Percentiles rank a stretch among this genome's conserved stretches.
Conservation (phyloP, 2,329 filamentous ascomycete genomes). For the Penicillium thymicola region DNA sequence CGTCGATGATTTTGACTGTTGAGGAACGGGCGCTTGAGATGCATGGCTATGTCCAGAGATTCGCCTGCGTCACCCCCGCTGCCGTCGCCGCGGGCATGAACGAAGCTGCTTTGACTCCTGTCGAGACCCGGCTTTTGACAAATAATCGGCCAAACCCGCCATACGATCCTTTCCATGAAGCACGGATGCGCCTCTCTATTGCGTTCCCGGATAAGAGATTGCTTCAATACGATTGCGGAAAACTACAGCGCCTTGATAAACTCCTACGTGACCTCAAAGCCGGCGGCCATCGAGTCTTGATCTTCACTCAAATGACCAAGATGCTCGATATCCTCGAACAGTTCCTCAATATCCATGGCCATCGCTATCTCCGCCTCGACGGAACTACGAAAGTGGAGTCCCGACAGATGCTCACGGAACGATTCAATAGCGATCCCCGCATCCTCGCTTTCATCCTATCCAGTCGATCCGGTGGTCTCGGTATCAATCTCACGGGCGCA, state of each 20-base stretch:
- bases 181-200: constrained; percentile 87
- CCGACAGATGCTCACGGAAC: constrained; percentile 88
- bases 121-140: constrained; percentile 49
- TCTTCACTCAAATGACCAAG: constrained; percentile 99
- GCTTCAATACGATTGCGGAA: constrained; percentile 97
- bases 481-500: constrained; percentile 93
- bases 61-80: constrained; percentile 86
- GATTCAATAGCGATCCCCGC: constrained; percentile 91
- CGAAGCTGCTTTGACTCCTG: constrained; percentile 63
- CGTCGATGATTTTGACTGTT: constrained; percentile 67
- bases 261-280: constrained; percentile 82
- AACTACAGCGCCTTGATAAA: constrained; percentile 84
- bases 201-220: constrained; percentile 95
- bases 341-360: constrained; percentile 95
- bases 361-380: constrained; percentile 93
- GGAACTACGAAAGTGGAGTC: constrained; percentile 96
- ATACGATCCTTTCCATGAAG: constrained; percentile 85
- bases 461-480: constrained; percentile 86
- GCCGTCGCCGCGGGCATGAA: constrained; percentile 78
- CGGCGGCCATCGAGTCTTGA: constrained; percentile 87
- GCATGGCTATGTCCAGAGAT: constrained; percentile 76
- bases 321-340: constrained; percentile 96
- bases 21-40: constrained; percentile 69
- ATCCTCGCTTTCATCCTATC: constrained; percentile 96
- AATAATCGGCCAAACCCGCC: constrained; percentile 52